Evolutionary conservation across 768 basidiomycete species (phyloP).

Genomic region (Lyophyllum atratum): DNA sequence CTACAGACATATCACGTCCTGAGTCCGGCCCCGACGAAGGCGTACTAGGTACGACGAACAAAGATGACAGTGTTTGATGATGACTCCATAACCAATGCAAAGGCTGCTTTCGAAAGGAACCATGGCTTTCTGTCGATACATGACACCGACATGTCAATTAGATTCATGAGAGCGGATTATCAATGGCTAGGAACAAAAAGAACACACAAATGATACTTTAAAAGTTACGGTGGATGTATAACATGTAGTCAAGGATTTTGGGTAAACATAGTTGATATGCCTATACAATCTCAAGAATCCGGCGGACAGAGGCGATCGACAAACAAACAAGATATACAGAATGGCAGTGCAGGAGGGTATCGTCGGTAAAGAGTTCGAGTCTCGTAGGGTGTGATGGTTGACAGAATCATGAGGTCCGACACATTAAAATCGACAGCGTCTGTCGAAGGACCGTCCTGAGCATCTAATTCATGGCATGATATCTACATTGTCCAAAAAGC

Average conservation of each 20-base stretch:
- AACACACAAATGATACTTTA: not conserved
- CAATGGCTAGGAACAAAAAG: not conserved
- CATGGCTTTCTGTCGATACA: too few species aligned
- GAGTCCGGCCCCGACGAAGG: too few species aligned
- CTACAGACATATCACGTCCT: too few species aligned
- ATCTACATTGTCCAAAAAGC: not conserved
- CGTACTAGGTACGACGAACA: too few species aligned
- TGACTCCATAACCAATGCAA: too few species aligned
- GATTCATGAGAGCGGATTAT: not conserved
- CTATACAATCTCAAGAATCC: not conserved
- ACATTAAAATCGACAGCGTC: conserved; percentile 5
- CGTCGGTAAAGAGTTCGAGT: conserved; percentile 7
- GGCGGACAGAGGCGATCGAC: not conserved
- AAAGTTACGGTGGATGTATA: not conserved
- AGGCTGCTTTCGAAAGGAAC: too few species aligned
- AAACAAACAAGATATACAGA: not conserved
- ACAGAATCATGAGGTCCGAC: not conserved
- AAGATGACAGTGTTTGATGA: too few species aligned
- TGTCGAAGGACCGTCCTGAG: conserved; percentile 4
- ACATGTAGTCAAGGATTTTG: conserved; percentile 2
- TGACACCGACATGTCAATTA: not conserved
- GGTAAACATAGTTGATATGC: not conserved
- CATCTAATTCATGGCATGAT: conserved; percentile 9
- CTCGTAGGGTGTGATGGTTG: not conserved
- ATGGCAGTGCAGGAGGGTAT: conserved; percentile 7